These are phyloP conservation scores for Blastomyces emzantsi DNA, from an alignment of 2,329 filamentous ascomycete species.

Conservation along the genomic window DNA sequence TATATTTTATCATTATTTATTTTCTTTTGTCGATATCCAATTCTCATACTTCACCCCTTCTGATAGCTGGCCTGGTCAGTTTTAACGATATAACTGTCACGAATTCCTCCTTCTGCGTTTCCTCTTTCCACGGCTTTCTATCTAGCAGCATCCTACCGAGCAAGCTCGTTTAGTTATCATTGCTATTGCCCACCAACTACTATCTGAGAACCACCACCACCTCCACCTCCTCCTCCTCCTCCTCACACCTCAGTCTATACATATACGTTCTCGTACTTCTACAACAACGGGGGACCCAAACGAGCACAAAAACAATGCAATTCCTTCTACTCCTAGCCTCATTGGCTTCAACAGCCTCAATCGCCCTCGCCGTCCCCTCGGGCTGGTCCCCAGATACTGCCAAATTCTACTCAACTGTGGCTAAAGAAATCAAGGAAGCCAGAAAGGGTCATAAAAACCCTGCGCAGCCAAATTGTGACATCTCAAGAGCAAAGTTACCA, in stretches of 20 bases:
- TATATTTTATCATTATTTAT: not conserved
- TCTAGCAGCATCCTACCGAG: not conserved
- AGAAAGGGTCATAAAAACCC: constrained; percentile 15
- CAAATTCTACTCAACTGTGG: constrained; percentile 33
- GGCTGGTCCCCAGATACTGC: constrained; percentile 34
- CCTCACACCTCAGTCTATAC: no score
- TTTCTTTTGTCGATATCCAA: not conserved
- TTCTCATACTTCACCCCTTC: constrained; percentile 1
- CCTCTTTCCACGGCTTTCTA: not conserved
- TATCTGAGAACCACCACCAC: constrained; percentile 2
- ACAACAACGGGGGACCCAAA: no score
- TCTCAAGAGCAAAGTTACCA: constrained; percentile 29
- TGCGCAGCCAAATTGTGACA: constrained; percentile 25
- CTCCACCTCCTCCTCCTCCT: not conserved
- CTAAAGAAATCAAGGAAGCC: constrained; percentile 29
- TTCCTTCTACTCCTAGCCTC: constrained; percentile 23
- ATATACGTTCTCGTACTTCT: no score
- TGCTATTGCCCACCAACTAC: not conserved
- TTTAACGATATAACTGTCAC: not conserved
- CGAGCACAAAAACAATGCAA: constrained; percentile 16
- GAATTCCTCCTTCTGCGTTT: not conserved
- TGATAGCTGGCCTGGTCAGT: constrained; percentile 12
- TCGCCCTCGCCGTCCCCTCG: constrained; percentile 28
- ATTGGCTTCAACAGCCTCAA: constrained; percentile 26
- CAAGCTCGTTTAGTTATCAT: not conserved